phyloP scores from a whole-genome alignment of 148 eudicot species.

The Chenopodium suecicum region DNA sequence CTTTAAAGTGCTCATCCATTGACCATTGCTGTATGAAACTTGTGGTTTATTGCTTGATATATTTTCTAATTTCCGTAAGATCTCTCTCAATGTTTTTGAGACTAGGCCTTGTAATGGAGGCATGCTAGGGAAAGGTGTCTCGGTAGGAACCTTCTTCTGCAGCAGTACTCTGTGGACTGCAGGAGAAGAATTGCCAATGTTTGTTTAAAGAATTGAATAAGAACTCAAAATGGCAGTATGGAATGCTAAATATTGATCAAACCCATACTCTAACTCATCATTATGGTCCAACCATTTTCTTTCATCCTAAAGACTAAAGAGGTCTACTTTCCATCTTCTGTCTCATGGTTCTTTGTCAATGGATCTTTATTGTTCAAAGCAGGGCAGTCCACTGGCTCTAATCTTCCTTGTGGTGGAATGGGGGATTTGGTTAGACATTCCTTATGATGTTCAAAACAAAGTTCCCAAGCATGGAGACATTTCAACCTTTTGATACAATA shows the following conservation, averaged over 20 bases:
- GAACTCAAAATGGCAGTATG: too few species aligned
- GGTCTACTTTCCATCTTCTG: constrained; percentile 78
- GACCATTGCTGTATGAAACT: constrained; percentile 26
- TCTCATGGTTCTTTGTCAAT: constrained; percentile 71
- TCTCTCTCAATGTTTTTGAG: constrained; percentile 58
- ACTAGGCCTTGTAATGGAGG: constrained; percentile 74
- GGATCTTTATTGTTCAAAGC: constrained; percentile 58
- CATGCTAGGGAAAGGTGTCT: constrained; percentile 60
- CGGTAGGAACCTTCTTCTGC: constrained; percentile 60
- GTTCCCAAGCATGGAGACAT: constrained; percentile 59
- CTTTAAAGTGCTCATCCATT: too few species aligned
- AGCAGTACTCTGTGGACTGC: constrained; percentile 43
- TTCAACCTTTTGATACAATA: not conserved
- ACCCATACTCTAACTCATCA: constrained; percentile 67
- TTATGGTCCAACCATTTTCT: constrained; percentile 82
- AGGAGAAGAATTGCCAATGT: constrained; percentile 44
- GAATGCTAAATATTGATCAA: constrained; percentile 72
- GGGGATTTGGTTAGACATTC: constrained; percentile 80
- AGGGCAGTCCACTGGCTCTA: constrained; percentile 50
- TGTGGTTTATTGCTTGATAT: constrained; percentile 39
- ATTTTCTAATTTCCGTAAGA: constrained; percentile 27
- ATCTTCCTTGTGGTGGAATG: constrained; percentile 65
- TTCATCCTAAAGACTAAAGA: constrained; percentile 64
- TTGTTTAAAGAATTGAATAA: constrained; percentile 33
- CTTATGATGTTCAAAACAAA: constrained; percentile 41